Evolutionary conservation across 176 grass and related monocot genomes (phyloP), one percentile per base, ranked within the genome.

Genomic region (Thinopyrum elongatum): DNA sequence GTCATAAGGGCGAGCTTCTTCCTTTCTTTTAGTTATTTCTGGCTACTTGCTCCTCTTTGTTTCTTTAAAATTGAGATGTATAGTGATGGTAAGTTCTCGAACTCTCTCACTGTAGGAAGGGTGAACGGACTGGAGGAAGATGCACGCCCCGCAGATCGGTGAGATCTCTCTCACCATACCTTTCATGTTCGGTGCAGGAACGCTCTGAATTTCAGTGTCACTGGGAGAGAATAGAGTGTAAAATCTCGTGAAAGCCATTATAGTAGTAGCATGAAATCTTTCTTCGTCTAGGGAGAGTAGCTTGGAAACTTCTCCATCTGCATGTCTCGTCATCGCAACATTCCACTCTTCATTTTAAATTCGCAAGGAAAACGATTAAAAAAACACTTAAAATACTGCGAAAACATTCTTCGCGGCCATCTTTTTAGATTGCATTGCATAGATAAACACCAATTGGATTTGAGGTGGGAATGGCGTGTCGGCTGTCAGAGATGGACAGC

Each of bases 401-500:
- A 23, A 60, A 76, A 61, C 21, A 77, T 76, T 86, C 31, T 16
- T 21, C 25, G 23, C 34, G 17, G 4, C 27, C 8, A 80, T 85
- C 76, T 76, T 27, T 27, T 31, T 25, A 55, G 26, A 89, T 34
- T 26, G 68, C 77, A 3, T 58, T 59, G 14, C 25, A 27, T 79
- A 11, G 41, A 17, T 74, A 80, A 3, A 59, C 23, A 47, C 22
- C 70, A 57, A 57, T 21, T 0, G 1, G 74, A 68, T 33, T 21
- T 35, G 61, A 26, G 62, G 71, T 81, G 67, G 77, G 88, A 81
- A 89, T 77, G 41, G 55, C 17, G 44, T n/a, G 16, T 19, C 49
- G 49, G 76, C 49, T 87, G 85, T 88, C 85, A 87, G 85, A 80
- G 67, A 87, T 6, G 22, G 89, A 91, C 85, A 70, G 68, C 76